Percentiles rank a stretch among this genome's conserved stretches.
Evolutionary conservation across 352 stramenopile genomes (phyloP).

Genomic region (Globisporangium megalacanthum): DNA sequence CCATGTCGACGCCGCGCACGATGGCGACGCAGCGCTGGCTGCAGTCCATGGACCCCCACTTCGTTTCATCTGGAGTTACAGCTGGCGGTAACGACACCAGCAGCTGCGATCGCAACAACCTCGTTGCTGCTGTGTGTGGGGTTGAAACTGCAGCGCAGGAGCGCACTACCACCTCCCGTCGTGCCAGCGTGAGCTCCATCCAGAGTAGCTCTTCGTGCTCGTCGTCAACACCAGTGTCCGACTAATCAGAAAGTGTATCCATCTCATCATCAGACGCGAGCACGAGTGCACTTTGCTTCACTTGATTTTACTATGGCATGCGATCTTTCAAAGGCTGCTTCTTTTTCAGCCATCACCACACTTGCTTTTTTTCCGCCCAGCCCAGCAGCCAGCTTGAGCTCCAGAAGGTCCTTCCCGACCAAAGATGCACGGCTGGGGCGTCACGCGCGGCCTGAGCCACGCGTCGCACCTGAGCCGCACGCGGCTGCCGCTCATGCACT

Average conservation of each 20-base stretch:
- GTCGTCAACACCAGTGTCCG: neutral
- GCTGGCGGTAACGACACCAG: neutral
- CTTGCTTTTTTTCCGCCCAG: neutral
- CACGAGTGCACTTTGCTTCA: too few relatives aligned
- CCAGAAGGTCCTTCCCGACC: neutral
- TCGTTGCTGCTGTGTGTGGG: neutral
- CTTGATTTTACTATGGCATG: too few relatives aligned
- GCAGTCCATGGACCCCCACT: slow-evolving; percentile 30
- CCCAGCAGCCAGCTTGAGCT: neutral
- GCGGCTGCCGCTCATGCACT: slow-evolving; percentile 16
- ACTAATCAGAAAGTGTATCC: neutral
- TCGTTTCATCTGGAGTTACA: neutral
- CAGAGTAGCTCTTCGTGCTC: neutral
- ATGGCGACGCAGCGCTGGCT: slow-evolving; percentile 65
- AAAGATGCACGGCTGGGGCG: slow-evolving; percentile 13
- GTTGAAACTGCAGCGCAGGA: neutral
- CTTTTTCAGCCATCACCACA: neutral
- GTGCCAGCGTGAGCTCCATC: neutral
- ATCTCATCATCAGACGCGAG: neutral
- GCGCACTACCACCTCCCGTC: neutral
- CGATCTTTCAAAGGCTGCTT: neutral
- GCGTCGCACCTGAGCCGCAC: slow-evolving; percentile 11
- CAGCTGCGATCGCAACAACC: neutral
- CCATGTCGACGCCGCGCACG: slow-evolving; percentile 49
- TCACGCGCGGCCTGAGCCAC: slow-evolving; percentile 12